Percentiles rank a stretch among this genome's conserved stretches.
phyloP scores from a whole-genome alignment of 345 rosid species.

The Jatropha curcas region DNA sequence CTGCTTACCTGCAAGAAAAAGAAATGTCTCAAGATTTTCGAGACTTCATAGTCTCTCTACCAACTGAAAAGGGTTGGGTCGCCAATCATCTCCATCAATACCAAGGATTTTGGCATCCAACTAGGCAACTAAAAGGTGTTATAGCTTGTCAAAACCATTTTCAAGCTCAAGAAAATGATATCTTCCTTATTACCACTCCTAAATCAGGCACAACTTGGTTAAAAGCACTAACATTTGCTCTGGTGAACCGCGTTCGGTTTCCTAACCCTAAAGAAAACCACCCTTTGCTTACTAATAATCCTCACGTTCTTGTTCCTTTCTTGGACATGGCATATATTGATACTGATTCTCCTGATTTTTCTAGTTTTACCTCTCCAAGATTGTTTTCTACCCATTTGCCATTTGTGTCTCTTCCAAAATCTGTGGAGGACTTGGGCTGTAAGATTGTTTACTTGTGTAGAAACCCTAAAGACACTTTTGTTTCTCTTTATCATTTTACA shows the following conservation, averaged over 20 bases:
- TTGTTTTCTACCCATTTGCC: conserved; percentile 49
- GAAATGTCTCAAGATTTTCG: conserved; percentile 32
- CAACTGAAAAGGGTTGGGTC: conserved; percentile 40
- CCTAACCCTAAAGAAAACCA: conserved; percentile 29
- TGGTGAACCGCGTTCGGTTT: conserved; percentile 32
- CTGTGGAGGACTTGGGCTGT: conserved; percentile 35
- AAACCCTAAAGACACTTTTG: conserved; percentile 59
- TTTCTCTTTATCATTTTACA: conserved; percentile 57
- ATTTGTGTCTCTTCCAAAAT: conserved; percentile 32
- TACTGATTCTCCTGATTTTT: conserved; percentile 18
- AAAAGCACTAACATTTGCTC: conserved; percentile 48
- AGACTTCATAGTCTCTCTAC: conserved; percentile 41
- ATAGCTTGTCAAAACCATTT: conserved; percentile 44
- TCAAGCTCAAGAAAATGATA: conserved; percentile 41
- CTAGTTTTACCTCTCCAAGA: conserved; percentile 39
- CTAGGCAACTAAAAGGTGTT: conserved; percentile 40
- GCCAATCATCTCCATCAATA: conserved; percentile 37
- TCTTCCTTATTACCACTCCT: conserved; percentile 53
- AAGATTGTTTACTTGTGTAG: conserved; percentile 57
- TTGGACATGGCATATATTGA: conserved; percentile 34
- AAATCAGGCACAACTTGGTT: conserved; percentile 71
- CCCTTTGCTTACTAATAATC: conserved; percentile 51
- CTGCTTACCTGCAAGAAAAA: conserved; percentile 41
- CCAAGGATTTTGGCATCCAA: conserved; percentile 52
- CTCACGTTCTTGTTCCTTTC: conserved; percentile 61